phyloP scores from a whole-genome alignment of 2,329 filamentous ascomycete genomes.

The Fusarium miscanthi region DNA sequence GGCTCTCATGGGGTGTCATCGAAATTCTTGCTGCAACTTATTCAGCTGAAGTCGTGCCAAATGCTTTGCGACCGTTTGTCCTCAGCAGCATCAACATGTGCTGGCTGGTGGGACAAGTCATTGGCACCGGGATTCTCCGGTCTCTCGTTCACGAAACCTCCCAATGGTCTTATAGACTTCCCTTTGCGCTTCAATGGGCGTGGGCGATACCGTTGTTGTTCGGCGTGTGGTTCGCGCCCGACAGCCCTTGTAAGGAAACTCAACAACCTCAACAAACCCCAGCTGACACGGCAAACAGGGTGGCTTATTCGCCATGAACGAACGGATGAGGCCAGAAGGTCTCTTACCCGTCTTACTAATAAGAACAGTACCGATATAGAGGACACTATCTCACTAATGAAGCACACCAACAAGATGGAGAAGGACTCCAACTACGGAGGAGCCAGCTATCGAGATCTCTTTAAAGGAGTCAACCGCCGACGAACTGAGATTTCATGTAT shows the following conservation, averaged over 20 bases:
- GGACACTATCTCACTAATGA: slow-evolving; percentile 56
- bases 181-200: slow-evolving; percentile 57
- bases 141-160: slow-evolving; percentile 46
- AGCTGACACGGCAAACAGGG: slow-evolving; percentile 31
- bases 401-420: slow-evolving; percentile 57
- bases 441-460: slow-evolving; percentile 37
- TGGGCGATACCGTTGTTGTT: slow-evolving; percentile 53
- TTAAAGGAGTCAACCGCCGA: slow-evolving; percentile 43
- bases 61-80: slow-evolving; percentile 49
- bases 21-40: slow-evolving; percentile 54
- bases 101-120: slow-evolving; percentile 56
- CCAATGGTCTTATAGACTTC: slow-evolving; percentile 47
- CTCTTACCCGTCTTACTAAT: slow-evolving; percentile 47
- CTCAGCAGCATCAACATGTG: slow-evolving; percentile 56
- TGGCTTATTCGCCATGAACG: slow-evolving; percentile 54
- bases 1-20: slow-evolving; percentile 51
- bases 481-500: slow-evolving; percentile 46
- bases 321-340: slow-evolving; percentile 47
- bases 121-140: slow-evolving; percentile 51
- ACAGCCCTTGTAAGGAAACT: slow-evolving; percentile 52
- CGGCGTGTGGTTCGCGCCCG: slow-evolving; percentile 52
- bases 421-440: slow-evolving; percentile 52
- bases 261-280: background rate
- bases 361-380: slow-evolving; percentile 52
- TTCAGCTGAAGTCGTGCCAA: slow-evolving; percentile 53